Base-by-base conservation (phyloP, 345 rosid species). In the Gossypium mustelinum region DNA sequence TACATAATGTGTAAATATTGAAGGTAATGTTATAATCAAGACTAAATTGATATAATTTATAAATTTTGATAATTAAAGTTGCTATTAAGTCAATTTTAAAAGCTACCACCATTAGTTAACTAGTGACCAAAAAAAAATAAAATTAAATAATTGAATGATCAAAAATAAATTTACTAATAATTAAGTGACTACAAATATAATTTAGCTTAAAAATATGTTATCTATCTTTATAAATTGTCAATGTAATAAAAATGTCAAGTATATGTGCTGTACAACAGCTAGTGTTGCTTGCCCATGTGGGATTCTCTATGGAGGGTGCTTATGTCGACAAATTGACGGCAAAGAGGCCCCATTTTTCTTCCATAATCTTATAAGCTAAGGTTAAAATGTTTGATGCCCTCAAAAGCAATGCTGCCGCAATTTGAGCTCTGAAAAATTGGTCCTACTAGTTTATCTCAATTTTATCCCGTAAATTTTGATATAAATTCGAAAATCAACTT, bases 381-480 rank as follows among this genome's bases (percentile, higher is more conserved):
- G 3, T 20, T 20, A 44, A 44, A 22, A 18, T 16, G 63, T 4
- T 14, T 45, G 50, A 12, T 73, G 59, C 74, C 82, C 82, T 14
- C 74, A 60, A 71, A 68, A 24, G 24, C 43, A 51, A 69, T 64
- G 79, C 64, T 80, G 71, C 74, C 79, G 83, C 81, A 74, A 77
- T 74, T 81, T 81, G 65, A 50, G 81, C 76, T 74, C 4, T 9
- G 51, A 68, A 74, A 57, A 60, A 51, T 20, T 34, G 62, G 78
- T 76, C 68, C 41, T 29, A 29, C 39, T 29, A 29, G 2, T 34
- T 34, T 34, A 34, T 34, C 7, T 34, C 41, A 34, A 5, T 34
- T 5, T 34, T 5, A 0, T 1, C 41, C 1, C 7, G 41, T 5
- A 1, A 34, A 5, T 34, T 34, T 34, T 34, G 7, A 34, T 34